These are phyloP conservation scores for Aspergillus phoenicis DNA, from an alignment of 2,329 filamentous ascomycete genomes.

Conservation along the genomic window DNA sequence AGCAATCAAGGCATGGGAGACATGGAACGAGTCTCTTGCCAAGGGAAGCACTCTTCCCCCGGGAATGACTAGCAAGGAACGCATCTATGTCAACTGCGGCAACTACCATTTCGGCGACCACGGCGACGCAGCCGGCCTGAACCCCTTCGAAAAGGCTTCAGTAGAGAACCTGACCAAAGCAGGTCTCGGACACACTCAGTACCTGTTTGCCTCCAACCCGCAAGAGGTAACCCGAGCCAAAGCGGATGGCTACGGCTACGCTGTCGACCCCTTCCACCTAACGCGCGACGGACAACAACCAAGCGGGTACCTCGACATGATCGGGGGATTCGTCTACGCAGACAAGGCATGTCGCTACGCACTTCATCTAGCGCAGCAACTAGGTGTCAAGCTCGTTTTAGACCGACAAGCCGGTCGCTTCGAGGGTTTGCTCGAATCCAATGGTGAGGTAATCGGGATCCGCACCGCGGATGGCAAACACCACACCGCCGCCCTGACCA, in stretches of 20 bases:
- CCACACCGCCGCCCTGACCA: conserved; percentile 37
- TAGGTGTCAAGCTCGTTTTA: conserved; percentile 50
- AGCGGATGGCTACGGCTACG: conserved; percentile 32
- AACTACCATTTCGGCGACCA: conserved; percentile 24
- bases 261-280: conserved; percentile 43
- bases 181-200: conserved; percentile 39
- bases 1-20: conserved; percentile 46
- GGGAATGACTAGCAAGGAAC: conserved; percentile 41
- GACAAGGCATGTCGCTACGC: conserved; percentile 53
- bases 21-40: conserved; percentile 45
- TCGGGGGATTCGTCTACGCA: conserved; percentile 50
- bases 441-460: conserved; percentile 39
- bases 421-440: background rate
- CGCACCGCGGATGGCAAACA: conserved; percentile 40
- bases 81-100: conserved; percentile 46
- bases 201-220: conserved; percentile 33
- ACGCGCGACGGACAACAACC: conserved; percentile 25
- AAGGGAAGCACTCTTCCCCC: conserved; percentile 35
- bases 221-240: conserved; percentile 32
- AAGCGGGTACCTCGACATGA: conserved; percentile 50
- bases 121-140: background rate
- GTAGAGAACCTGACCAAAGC: conserved; percentile 41
- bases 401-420: conserved; percentile 28
- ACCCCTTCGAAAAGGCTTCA: conserved; percentile 40
- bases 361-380: conserved; percentile 44